Evolutionary conservation across 108 stramenopile species (phyloP), one percentile per base, ranked within the genome.

Genomic region (Seminavis robusta): DNA sequence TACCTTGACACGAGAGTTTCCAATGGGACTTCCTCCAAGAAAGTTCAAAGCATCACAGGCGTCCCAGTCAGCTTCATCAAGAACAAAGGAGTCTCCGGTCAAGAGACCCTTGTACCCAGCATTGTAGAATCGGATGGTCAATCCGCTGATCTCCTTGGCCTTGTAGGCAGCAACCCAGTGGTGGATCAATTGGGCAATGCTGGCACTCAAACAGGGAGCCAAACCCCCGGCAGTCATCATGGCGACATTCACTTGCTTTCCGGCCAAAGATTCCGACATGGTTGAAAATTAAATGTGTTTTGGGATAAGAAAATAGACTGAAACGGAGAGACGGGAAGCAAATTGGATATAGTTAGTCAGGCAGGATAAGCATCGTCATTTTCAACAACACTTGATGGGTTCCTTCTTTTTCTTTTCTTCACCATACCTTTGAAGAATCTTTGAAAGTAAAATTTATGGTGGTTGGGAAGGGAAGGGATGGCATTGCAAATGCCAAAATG

Each of bases 1-100:
- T 57, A 88, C 86, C 86, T 93, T 93, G 47, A 93, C 92, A 61
- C 92, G 85, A 52, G 85, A 87, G 59, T 88, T 89, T 32, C 92
- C 91, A 43, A 92, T 86, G 16, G 87, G 87, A 61, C 69, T 73
- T 15, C 92, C 92, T 23, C 92, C 92, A 42, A 89, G 37, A 16
- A 77, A 74, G 61, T 89, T 80, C 58, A 88, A 54, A 40, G 65
- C 67, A 31, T 69, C 56, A 37, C 77, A 71, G 4, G 68, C 43
- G 9, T 77, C 76, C 56, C 75, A 82, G 10, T 76, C 56, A 10
- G 65, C 71, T 45, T 80, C 77, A n/a, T 73, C 56, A 42, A 93
- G 64, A n/a, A 88, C 53, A 20, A 78, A 69, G 40, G 81, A 85
- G 41, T 93, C 81, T 19, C 86, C 88, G 15, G 68, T 76, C 11